A percentile compares a stretch with the other conserved stretches of the same genome.
Evolutionary conservation across 2,329 filamentous ascomycete genomes (phyloP).

Genomic region (Penicillium sp.): DNA sequence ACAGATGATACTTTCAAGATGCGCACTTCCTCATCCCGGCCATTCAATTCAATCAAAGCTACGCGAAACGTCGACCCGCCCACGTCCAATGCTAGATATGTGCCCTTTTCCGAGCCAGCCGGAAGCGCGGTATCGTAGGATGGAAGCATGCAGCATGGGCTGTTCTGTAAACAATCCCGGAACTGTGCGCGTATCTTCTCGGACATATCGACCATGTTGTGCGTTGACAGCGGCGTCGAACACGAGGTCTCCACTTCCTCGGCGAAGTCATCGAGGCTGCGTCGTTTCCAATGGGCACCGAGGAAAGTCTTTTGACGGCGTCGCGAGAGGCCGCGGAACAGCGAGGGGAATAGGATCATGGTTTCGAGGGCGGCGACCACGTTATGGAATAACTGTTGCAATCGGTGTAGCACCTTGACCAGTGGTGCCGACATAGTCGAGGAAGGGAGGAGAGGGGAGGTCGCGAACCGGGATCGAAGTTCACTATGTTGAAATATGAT

Average conservation of each 20-base stretch:
- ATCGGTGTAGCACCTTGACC: constrained; percentile 38
- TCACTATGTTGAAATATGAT: neutral
- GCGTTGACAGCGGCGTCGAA: constrained; percentile 32
- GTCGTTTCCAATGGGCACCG: constrained; percentile 33
- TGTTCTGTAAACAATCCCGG: constrained; percentile 52
- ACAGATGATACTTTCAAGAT: constrained; percentile 55
- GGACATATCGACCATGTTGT: constrained; percentile 44
- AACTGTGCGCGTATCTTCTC: constrained; percentile 51
- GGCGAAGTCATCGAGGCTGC: constrained; percentile 38
- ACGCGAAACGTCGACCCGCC: constrained; percentile 66
- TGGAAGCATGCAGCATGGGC: constrained; percentile 62
- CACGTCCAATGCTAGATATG: constrained; percentile 61
- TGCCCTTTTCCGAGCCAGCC: constrained; percentile 57
- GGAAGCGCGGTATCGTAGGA: constrained; percentile 63
- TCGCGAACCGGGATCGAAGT: constrained; percentile 1
- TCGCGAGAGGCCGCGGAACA: constrained; percentile 33
- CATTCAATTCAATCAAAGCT: constrained; percentile 56
- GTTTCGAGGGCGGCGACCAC: constrained; percentile 39
- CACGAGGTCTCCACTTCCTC: constrained; percentile 40
- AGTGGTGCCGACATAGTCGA: constrained; percentile 35
- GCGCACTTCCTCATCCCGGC: constrained; percentile 49
- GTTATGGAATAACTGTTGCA: constrained; percentile 42
- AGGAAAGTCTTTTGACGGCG: constrained; percentile 33
- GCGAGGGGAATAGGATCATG: constrained; percentile 40
- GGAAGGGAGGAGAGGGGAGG: constrained; percentile 8